Base-by-base conservation (phyloP, 2,329 filamentous ascomycete genomes). In the Stagonosporopsis rhizophila region DNA sequence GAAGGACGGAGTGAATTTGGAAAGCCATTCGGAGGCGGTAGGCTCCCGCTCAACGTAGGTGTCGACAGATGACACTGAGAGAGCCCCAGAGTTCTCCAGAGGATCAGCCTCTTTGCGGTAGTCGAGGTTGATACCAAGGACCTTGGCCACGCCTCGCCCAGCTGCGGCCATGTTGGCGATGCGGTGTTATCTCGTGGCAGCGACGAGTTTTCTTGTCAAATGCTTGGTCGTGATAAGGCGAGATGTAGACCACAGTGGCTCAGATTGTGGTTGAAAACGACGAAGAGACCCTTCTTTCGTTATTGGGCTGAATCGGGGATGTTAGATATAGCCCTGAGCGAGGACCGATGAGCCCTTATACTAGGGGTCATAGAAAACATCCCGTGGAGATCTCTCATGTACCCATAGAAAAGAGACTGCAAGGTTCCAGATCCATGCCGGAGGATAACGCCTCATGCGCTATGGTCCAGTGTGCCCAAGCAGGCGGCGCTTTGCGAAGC, bases 71-170 rank as follows among this genome's bases (percentile, higher is more conserved):
- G 91, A 87, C 57, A 90, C 83, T 1, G 92, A 96, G 74, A 94
- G 91, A 64, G 90, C 90, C 30, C 89, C 83, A 14, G 88, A 82
- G 32, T 87, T 83, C 47, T 91, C 86, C 17, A 63, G 62, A 20
- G 53, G 53, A 32, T 56, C 47, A 41, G 70, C 90, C 89, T 84
- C 82, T 58, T 92, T 84, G 44, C 85, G 82, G 59, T 89, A 85
- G 60, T 90, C 81, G 28, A 96, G 79, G 72, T 95, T 90, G 82
- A 98, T 96, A 61, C 90, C 89, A 45, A 97, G 83, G 58, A 81
- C 82, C 76, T 91, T 95, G 72, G 92, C 93, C 74, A 96, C 76
- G 65, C 81, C 80, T 70, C 89, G 89, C 90, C 89, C 65, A 89
- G 65, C 76, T 88, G 87, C 65, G 83, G 83, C 58, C 60, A 69